Percentiles rank a stretch among this genome's conserved stretches.
Conservation (phyloP, 345 rosid species). For the Luvunga scandens region DNA sequence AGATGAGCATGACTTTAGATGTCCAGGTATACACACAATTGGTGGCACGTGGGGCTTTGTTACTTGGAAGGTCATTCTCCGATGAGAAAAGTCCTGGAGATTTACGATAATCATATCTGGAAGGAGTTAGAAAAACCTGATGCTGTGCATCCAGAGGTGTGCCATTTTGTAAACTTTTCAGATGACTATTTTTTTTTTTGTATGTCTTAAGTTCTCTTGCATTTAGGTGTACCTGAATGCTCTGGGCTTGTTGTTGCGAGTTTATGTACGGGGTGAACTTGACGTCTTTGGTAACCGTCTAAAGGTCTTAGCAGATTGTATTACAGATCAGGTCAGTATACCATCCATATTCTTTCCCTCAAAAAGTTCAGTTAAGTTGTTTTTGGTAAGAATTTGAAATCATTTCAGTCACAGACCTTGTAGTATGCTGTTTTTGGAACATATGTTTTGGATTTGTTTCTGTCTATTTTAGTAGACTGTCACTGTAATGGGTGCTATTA, state of each 20-base stretch:
- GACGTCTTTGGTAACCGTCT: conserved; percentile 50
- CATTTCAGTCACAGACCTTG: background rate
- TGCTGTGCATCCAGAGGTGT: conserved; percentile 55
- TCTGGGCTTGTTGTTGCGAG: conserved; percentile 65
- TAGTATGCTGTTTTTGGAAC: background rate
- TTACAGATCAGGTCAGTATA: conserved; percentile 54
- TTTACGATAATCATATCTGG: conserved; percentile 75
- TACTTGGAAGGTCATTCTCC: conserved; percentile 87
- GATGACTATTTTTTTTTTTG: background rate
- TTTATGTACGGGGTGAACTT: conserved; percentile 53
- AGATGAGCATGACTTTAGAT: background rate
- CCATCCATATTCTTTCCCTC: background rate
- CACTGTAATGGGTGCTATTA: background rate
- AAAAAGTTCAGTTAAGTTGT: background rate
- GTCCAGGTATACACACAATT: conserved; percentile 80
- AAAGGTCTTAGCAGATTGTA: conserved; percentile 41
- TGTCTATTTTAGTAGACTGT: background rate
- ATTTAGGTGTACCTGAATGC: conserved; percentile 80
- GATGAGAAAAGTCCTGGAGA: conserved; percentile 50
- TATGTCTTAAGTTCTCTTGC: conserved; percentile 10
- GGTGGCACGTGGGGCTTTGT: conserved; percentile 98
- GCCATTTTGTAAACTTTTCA: background rate
- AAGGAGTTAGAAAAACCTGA: conserved; percentile 65
- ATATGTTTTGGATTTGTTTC: background rate
- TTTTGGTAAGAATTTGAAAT: background rate